phyloP scores from a whole-genome alignment of 495 filamentous ascomycete genomes.

The Articulospora tetracladia region DNA sequence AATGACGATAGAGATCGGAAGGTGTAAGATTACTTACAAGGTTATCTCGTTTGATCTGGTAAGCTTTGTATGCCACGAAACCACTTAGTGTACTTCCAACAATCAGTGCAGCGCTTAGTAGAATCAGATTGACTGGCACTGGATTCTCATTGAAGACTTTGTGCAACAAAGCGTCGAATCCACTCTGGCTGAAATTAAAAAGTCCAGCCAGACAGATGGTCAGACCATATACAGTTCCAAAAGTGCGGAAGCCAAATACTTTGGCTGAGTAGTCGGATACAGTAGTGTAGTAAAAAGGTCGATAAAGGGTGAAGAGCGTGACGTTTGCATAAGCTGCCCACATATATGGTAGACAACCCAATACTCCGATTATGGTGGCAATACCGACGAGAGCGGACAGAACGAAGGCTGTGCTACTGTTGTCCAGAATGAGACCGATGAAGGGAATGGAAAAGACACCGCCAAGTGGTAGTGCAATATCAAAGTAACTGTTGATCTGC shows the following conservation, averaged over 20 bases:
- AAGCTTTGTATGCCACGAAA: slow-evolving; percentile 46
- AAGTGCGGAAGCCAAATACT: slow-evolving; percentile 94
- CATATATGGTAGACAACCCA: slow-evolving; percentile 69
- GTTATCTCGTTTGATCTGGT: slow-evolving; percentile 27
- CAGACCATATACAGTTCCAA: slow-evolving; percentile 93
- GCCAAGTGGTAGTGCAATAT: slow-evolving; percentile 82
- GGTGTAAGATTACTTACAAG: too few relatives aligned
- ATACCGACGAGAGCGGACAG: slow-evolving; percentile 67
- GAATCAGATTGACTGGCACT: slow-evolving; percentile 68
- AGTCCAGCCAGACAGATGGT: slow-evolving; percentile 87
- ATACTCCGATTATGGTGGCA: slow-evolving; percentile 73
- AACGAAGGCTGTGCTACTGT: slow-evolving; percentile 66
- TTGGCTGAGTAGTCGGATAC: slow-evolving; percentile 88
- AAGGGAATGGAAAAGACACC: slow-evolving; percentile 84
- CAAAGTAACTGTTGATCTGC: slow-evolving; percentile 79
- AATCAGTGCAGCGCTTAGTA: slow-evolving; percentile 56
- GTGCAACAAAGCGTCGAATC: slow-evolving; percentile 77
- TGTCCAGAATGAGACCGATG: slow-evolving; percentile 80
- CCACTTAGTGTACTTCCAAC: slow-evolving; percentile 56
- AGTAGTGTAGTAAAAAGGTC: slow-evolving; percentile 73
- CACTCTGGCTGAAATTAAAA: slow-evolving; percentile 82
- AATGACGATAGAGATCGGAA: too few relatives aligned
- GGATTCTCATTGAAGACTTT: slow-evolving; percentile 67
- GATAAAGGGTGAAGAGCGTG: slow-evolving; percentile 71
- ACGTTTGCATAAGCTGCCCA: slow-evolving; percentile 73